Conservation (phyloP, 306 rosid species). For the Oemleria cerasiformis region DNA sequence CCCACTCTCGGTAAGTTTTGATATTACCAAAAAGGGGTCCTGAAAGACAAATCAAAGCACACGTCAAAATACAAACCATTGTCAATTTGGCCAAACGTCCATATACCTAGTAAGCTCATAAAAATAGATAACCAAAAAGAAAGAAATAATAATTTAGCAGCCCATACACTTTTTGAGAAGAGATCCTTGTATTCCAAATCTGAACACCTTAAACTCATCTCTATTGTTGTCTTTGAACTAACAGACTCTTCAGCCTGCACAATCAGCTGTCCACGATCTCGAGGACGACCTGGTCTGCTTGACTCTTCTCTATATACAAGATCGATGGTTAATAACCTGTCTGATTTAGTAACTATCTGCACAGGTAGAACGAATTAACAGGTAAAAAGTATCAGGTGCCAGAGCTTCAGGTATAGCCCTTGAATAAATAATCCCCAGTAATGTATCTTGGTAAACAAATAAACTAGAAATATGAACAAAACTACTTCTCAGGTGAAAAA, state of each 20-base stretch:
- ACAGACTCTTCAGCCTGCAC: conserved; percentile 85
- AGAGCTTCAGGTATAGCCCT: conserved; percentile 24
- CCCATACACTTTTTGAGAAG: conserved; percentile 90
- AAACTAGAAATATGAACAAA: neutral
- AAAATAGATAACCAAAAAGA: conserved; percentile 19
- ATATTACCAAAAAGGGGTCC: conserved; percentile 90
- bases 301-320: conserved; percentile 58
- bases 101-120: conserved; percentile 5
- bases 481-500: neutral
- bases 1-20: conserved; percentile 72
- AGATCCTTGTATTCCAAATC: conserved; percentile 95
- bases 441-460: conserved; percentile 19
- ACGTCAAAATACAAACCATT: conserved; percentile 2
- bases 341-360: conserved; percentile 83
- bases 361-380: conserved; percentile 27
- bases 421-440: conserved; percentile 5
- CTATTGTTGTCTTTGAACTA: conserved; percentile 72
- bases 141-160: conserved; percentile 10
- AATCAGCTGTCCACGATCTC: conserved; percentile 58
- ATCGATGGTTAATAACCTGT: conserved; percentile 61
- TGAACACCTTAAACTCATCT: conserved; percentile 74
- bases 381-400: conserved; percentile 18
- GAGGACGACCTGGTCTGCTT: conserved; percentile 45
- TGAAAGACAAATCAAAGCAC: conserved; percentile 40
- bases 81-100: neutral